Base-by-base conservation (phyloP, 768 basidiomycete species). In the Nidula microcarpa region DNA sequence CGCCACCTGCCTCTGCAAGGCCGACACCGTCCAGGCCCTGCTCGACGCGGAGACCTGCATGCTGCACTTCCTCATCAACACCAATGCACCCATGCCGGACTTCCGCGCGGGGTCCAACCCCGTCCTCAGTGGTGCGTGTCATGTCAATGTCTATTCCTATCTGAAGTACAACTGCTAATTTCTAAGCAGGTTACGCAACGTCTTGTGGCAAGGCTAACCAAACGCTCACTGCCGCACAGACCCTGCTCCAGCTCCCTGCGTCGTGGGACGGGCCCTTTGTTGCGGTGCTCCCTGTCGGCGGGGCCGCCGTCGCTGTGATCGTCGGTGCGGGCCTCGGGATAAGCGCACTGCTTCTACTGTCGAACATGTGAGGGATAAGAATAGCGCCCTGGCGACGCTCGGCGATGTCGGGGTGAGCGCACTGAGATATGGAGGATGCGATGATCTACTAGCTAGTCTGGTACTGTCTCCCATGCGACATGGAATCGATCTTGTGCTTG, bases 1-100 rank as follows among this genome's bases (percentile, higher is more conserved):
- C 56, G 66, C 77, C 34, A 54, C 56, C 16, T 90, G 88, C 63
- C 73, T 87, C 23, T 91, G 89, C 72, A 60, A 54, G 14, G 54
- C 67, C 11, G 61, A 54, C 6, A 78, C 78, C 3, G 73, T 81
- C 33, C 53, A 64, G 1, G 57, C 68, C 1, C 66, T 91, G 52
- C 67, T 73, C 1, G 48, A 60, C 34, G 87, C 87, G 68, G 78
- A 91, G 65, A 81, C 84, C 60, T 91, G 88, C 73, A 78, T 86
- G 76, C 84, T 86, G 62, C 64, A 67, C 41, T 69, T 70, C 53
- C 68, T 89, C 30, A 76, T 91, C 57, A 60, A 61, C 7, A 67
- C 68, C 35, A 84, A 85, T 62, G 62, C 72, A 52, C 72, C 64
- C 18, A 67, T 73, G 53, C 74, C 78, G 8, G 81, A 86, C 63